These are phyloP conservation scores for Magnusiomyces sp. DNA, from an alignment of 1,139 yeast species.

Conservation along the genomic window DNA sequence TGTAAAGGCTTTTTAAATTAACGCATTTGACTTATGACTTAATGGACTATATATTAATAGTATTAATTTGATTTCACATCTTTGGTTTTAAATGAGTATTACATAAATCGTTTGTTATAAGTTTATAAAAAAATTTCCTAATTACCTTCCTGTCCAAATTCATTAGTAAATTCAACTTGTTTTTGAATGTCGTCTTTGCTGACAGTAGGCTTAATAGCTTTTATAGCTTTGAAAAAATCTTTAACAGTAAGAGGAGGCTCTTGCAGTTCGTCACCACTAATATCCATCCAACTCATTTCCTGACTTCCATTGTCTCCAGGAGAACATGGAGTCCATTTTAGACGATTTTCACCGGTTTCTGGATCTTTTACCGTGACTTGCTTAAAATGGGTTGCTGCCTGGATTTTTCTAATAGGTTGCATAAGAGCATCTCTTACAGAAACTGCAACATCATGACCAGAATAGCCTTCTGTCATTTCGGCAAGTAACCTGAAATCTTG, in stretches of 20 bases:
- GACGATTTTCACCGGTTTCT: conserved; percentile 31
- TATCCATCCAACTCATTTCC: conserved; percentile 91
- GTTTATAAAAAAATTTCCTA: neutral
- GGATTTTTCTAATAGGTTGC: conserved; percentile 96
- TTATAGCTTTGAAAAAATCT: conserved; percentile 89
- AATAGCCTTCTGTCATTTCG: conserved; percentile 93
- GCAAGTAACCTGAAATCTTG: conserved; percentile 75
- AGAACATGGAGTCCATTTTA: conserved; percentile 79
- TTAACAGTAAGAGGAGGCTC: conserved; percentile 87
- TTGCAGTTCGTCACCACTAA: conserved; percentile 76
- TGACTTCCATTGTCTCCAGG: conserved; percentile 85
- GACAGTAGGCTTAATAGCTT: conserved; percentile 90
- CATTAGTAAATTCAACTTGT: conserved; percentile 84
- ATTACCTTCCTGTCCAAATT: conserved; percentile 90
- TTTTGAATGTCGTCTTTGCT: conserved; percentile 72
- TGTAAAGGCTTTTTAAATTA: conserved; percentile 88
- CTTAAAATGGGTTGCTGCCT: conserved; percentile 92
- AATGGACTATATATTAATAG: neutral
- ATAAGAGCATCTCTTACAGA: conserved; percentile 95
- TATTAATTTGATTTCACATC: neutral
- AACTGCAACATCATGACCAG: conserved; percentile 96
- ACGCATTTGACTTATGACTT: conserved; percentile 2
- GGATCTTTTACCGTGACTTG: conserved; percentile 28
- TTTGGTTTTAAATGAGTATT: too few species aligned
- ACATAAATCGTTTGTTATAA: too few species aligned